phyloP scores from a whole-genome alignment of 441 rosid species.

The Jatropha multifida region DNA sequence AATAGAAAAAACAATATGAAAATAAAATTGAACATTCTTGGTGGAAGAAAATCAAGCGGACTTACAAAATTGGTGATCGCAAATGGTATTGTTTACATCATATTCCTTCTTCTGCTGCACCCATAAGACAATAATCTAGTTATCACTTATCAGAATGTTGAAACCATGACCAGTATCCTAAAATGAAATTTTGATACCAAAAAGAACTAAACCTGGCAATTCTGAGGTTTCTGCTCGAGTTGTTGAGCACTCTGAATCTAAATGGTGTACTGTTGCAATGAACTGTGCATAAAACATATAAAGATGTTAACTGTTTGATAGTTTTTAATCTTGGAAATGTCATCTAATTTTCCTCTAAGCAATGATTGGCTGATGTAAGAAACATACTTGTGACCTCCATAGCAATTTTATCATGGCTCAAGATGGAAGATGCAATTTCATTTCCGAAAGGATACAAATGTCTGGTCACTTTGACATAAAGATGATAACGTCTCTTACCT shows the following conservation, averaged over 20 bases:
- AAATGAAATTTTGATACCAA: slow-evolving; percentile 17
- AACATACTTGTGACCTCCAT: not conserved
- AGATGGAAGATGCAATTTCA: not conserved
- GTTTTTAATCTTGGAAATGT: slow-evolving; percentile 1
- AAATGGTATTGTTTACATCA: slow-evolving; percentile 7
- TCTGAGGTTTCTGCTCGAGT: slow-evolving; percentile 41
- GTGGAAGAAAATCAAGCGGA: not conserved
- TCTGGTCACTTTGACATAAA: not conserved
- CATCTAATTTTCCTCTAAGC: not conserved
- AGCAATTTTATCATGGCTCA: not conserved
- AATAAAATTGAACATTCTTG: not conserved
- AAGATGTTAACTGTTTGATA: not conserved
- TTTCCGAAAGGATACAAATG: not conserved
- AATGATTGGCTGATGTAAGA: not conserved
- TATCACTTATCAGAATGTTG: not conserved
- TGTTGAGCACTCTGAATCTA: slow-evolving; percentile 66
- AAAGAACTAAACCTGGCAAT: slow-evolving; percentile 31
- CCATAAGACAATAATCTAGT: slow-evolving; percentile 3
- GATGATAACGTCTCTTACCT: slow-evolving; percentile 32
- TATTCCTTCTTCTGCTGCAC: slow-evolving; percentile 13
- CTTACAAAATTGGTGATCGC: not conserved
- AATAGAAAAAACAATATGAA: not conserved
- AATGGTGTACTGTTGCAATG: slow-evolving; percentile 30
- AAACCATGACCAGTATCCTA: slow-evolving; percentile 11
- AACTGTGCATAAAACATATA: slow-evolving; percentile 32